Base-by-base conservation (phyloP, 345 rosid species). In the Tarenaya hassleriana region DNA sequence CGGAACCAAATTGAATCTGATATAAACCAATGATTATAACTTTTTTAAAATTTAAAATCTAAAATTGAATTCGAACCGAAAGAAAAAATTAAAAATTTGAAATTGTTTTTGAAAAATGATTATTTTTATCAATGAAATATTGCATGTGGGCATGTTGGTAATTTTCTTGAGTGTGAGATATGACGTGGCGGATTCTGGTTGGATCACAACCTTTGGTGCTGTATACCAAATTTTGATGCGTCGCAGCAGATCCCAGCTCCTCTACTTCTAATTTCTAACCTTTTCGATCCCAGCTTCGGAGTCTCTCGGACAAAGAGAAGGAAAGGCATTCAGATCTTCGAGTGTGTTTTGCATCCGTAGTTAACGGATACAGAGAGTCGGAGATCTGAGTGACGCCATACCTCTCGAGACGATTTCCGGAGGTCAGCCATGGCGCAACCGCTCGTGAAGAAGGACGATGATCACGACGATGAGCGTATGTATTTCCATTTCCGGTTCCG, bases 401-500 rank as follows among this genome's bases (percentile, higher is more conserved):
- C 29, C 29, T 24, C 29, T 24, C 29, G 29, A 24, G 29, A 24
- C 3, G 3, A 24, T 24, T 5, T 24, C 29, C 9, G 13, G 13
- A 35, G 40, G 9, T 35, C 40, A 35, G 40, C 40, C n/a, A 35
- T 35, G 40, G 40, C 40, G 40, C 29, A 94, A 64, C 95, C 99
- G 34, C 70, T 76, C 55, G 78, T 83, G 60, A 94, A 94, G 85
- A 94, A 94, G 66, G 95, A 94, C 63, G 99, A 94, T 53, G 99
- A 94, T 72, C 92, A 75, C 58, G 99, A 94, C 72, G 99, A 94
- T 49, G 99, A 94, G 79, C 83, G 99, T 94, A 53, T 62, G 58
- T 64, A 2, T 24, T 5, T 24, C 29, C 29, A 24, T 47, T 41
- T 41, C 21, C 27, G 3, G 1, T 34, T 32, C 8, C 3, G 10